Base-by-base conservation (phyloP, 2,329 filamentous ascomycete species). In the Cryphonectria carpinicola region DNA sequence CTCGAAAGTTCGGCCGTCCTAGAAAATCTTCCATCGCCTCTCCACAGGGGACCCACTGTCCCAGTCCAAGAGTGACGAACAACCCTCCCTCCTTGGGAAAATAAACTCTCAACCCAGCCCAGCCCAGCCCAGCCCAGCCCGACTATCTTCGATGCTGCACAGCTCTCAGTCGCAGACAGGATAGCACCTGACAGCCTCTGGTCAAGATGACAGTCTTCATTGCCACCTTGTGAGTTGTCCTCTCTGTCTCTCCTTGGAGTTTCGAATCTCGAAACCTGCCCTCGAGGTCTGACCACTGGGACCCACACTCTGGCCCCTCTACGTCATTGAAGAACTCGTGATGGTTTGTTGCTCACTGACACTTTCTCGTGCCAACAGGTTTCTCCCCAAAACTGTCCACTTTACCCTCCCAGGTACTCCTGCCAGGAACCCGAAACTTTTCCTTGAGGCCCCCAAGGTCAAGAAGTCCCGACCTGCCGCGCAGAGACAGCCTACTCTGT, bases 341-440 rank as follows among this genome's bases (percentile, higher is more conserved):
- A 65, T 65, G 25, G 63, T 19, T 65, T 65, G 41, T 4, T 49
- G 3, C 6, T 13, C 10, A 17, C 35, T 28, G n/a, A 43, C 39
- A 19, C 19, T 28, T 64, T 22, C 25, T 64, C 4, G 35, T 6
- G 13, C 8, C 90, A n/a, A n/a, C 78, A 97, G 95, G 70, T 97
- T 97, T 79, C 88, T 98, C 49, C 95, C 95, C 46, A 95, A 97
- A 80, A 98, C 95, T 56, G 86, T 97, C 77, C 91, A 97, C 80
- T 98, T 98, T 80, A 90, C 91, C 75, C 85, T 93, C 70, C 88
- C 89, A 14, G 85, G 86, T 54, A 85, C 84, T 43, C 83, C 84
- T 66, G 82, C 80, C 70, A 82, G 78, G 73, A 69, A 69, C n/a
- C 22, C 67, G 25, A 71, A 54, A 43, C 49, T 69, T 1, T 22